phyloP scores from a whole-genome alignment of 805 yeast species.

The Monosporozyma solicola region DNA sequence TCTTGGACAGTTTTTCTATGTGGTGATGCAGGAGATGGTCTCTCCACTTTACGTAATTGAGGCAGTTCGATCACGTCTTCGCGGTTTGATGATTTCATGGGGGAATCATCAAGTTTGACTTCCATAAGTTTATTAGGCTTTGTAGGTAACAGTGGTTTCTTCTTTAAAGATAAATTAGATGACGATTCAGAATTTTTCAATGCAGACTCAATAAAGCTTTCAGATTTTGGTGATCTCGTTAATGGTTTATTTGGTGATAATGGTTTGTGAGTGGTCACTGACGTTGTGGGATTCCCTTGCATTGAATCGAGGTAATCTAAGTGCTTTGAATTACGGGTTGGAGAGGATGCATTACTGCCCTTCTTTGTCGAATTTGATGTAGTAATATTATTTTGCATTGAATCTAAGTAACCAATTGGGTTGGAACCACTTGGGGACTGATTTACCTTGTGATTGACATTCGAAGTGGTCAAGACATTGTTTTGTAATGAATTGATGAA shows the following conservation, averaged over 20 bases:
- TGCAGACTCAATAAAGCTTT: conserved; percentile 20
- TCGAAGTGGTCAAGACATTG: neutral
- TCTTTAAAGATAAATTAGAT: neutral
- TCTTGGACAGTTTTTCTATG: conserved; percentile 1
- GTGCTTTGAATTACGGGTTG: neutral
- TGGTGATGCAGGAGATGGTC: neutral
- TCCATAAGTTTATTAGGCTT: conserved; percentile 9
- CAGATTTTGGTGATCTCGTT: conserved; percentile 5
- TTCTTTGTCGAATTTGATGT: neutral
- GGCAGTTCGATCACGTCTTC: conserved; percentile 3
- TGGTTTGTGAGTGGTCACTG: conserved; percentile 6
- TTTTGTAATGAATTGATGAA: neutral
- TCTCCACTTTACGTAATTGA: conserved; percentile 12
- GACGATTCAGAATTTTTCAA: conserved; percentile 5
- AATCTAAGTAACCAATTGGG: conserved; percentile 15
- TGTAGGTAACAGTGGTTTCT: conserved; percentile 11
- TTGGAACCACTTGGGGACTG: neutral
- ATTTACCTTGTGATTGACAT: neutral
- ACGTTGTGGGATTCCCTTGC: conserved; percentile 7
- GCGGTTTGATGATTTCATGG: conserved; percentile 9
- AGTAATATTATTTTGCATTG: conserved; percentile 12
- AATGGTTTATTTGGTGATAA: conserved; percentile 11
- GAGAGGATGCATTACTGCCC: neutral
- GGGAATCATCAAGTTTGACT: conserved; percentile 5
- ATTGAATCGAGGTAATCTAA: conserved; percentile 19